phyloP scores from a whole-genome alignment of 257 asterid genomes.

The Linderniella brevidens region DNA sequence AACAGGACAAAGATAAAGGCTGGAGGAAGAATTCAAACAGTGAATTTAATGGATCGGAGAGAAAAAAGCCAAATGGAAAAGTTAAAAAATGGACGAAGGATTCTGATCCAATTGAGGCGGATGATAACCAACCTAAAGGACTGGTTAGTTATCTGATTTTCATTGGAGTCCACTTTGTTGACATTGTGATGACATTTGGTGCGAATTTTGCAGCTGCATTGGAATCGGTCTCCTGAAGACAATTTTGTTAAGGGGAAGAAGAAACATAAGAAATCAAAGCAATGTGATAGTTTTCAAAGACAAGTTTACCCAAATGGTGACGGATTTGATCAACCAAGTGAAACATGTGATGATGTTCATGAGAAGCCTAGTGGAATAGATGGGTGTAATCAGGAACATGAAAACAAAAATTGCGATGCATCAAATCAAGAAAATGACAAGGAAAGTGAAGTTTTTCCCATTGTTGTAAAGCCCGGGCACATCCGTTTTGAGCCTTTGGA shows the following conservation, averaged over 20 bases:
- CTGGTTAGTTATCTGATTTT: conserved; percentile 34
- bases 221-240: conserved; percentile 39
- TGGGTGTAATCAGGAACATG: conserved; percentile 12
- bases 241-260: conserved; percentile 19
- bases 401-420: conserved; percentile 19
- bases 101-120: conserved; percentile 21
- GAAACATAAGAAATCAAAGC: conserved; percentile 14
- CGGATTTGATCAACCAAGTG: conserved; percentile 19
- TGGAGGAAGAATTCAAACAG: conserved; percentile 20
- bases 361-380: conserved; percentile 20
- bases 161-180: conserved; percentile 1
- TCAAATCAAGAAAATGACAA: conserved; percentile 20
- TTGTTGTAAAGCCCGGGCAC: conserved; percentile 79
- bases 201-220: conserved; percentile 35
- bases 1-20: conserved; percentile 38
- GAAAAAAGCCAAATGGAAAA: conserved; percentile 12
- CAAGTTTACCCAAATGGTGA: conserved; percentile 19
- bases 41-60: conserved; percentile 26
- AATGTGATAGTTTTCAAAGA: conserved; percentile 11
- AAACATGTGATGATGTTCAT: conserved; percentile 12
- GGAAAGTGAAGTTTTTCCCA: conserved; percentile 58
- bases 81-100: conserved; percentile 10
- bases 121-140: conserved; percentile 45
- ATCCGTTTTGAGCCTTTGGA: conserved; percentile 81
- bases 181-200: too few species aligned